Base-by-base conservation (phyloP, 2,329 filamentous ascomycete species). In the Botrytis byssoidea region DNA sequence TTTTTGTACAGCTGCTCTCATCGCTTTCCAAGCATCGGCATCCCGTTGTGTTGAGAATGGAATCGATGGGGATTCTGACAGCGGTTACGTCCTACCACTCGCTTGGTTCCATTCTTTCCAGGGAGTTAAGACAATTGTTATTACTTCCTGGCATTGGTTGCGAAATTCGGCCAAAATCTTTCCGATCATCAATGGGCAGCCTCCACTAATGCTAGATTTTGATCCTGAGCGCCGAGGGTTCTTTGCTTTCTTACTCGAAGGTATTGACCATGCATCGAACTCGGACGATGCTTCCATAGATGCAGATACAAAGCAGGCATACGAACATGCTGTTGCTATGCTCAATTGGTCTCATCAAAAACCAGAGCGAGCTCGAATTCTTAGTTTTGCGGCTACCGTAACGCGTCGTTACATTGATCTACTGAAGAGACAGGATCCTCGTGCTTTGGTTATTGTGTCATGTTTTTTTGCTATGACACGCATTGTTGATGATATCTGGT, bases 81-180 rank as follows among this genome's bases (percentile, higher is more conserved):
- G 84, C 63, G 83, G 83, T 57, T 91, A 91, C 78, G 83, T 84
- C 29, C 81, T 90, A n/a, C 89, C 89, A 0, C 81, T 91, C 61
- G 85, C 88, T 4, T 91, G 88, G 89, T 91, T 91, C 75, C 89
- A 91, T 78, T 87, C 89, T 6, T 91, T 90, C 78, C 89, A 91
- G 77, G 89, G 89, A 18, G 88, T 91, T 76, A 91, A 91, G 79
- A 87, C 89, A 2, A 85, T 91, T 48, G 89, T 91, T 0, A 87
- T 89, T 32, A 86, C 86, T 4, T 90, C 88, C 22, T 91, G 89
- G 89, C 87, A 86, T 73, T 91, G 87, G 86, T 85, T 91, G 65
- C 85, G 89, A 4, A 84, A 85, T 74, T 90, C 88, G 76, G 83
- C 84, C 2, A 85, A 87, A 22, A 88, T 90, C 57, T 85, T 88